phyloP scores from a whole-genome alignment of 257 asterid species.

The Rubia yunnanensis region DNA sequence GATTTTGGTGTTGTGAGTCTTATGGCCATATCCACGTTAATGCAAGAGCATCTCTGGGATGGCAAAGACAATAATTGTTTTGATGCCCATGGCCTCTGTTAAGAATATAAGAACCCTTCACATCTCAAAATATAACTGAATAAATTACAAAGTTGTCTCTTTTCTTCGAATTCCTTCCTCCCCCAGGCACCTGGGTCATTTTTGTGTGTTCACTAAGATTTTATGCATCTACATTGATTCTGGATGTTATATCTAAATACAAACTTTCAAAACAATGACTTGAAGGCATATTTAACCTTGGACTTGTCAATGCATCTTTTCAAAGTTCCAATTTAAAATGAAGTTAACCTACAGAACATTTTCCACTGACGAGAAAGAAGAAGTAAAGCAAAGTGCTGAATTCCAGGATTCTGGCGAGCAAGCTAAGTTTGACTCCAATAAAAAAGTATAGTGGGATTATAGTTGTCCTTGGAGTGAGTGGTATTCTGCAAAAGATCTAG shows the following conservation, averaged over 20 bases:
- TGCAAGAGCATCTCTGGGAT: too few species aligned
- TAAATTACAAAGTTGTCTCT: too few species aligned
- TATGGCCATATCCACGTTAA: too few species aligned
- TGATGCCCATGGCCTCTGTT: too few species aligned
- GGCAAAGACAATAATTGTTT: too few species aligned
- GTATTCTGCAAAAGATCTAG: slow-evolving; percentile 87
- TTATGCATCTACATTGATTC: neutral
- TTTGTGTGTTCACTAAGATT: neutral
- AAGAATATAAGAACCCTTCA: too few species aligned
- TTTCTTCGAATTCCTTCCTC: too few species aligned
- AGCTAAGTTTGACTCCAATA: slow-evolving; percentile 35
- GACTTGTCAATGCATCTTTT: slow-evolving; percentile 80
- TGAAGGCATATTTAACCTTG: slow-evolving; percentile 66
- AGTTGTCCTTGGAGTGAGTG: slow-evolving; percentile 95
- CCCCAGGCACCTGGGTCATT: neutral
- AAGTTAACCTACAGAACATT: slow-evolving; percentile 77
- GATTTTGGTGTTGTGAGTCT: too few species aligned
- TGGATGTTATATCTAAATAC: neutral
- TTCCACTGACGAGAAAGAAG: slow-evolving; percentile 52
- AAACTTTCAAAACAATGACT: slow-evolving; percentile 10
- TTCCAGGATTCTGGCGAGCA: slow-evolving; percentile 38
- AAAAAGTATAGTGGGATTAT: slow-evolving; percentile 72
- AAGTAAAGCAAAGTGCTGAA: slow-evolving; percentile 40
- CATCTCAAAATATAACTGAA: too few species aligned
- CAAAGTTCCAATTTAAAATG: slow-evolving; percentile 73